Evolutionary conservation across 2,329 filamentous ascomycete genomes (phyloP).

Genomic region (Colletotrichum noveboracense): DNA sequence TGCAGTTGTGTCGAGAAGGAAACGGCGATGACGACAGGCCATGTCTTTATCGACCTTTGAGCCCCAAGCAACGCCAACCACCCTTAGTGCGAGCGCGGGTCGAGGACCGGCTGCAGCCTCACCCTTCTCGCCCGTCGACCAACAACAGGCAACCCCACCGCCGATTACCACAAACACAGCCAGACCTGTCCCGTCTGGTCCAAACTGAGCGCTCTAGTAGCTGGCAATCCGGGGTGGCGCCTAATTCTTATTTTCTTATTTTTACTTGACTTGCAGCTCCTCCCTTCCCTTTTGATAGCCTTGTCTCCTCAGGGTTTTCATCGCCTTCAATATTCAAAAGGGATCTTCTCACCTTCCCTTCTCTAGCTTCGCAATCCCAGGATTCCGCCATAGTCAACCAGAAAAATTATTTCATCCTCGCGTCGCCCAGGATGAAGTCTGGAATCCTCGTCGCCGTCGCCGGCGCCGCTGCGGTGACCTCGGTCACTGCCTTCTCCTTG

Average conservation of each 20-base stretch:
- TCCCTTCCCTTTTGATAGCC: neutral
- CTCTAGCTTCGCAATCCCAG: neutral
- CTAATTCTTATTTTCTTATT: neutral
- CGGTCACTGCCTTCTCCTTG: constrained; percentile 23
- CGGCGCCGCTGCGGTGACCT: constrained; percentile 5
- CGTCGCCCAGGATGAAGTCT: constrained; percentile 3
- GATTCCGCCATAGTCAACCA: neutral
- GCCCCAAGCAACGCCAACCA: neutral
- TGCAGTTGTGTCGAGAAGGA: neutral
- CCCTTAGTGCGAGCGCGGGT: neutral
- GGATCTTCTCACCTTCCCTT: neutral
- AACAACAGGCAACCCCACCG: neutral
- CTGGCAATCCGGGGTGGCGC: neutral
- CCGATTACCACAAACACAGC: neutral
- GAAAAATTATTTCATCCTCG: neutral
- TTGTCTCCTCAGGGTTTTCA: neutral
- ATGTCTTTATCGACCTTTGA: constrained; percentile 13
- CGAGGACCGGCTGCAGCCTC: neutral
- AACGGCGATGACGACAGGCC: neutral
- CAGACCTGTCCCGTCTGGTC: neutral
- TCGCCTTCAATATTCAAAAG: neutral
- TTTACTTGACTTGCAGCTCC: neutral
- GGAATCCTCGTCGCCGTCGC: neutral
- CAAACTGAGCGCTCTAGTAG: constrained; percentile 5
- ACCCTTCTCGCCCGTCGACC: neutral